A percentile compares a stretch with the other conserved stretches of the same genome.
Evolutionary conservation across 768 basidiomycete genomes (phyloP).

Genomic region (Collybiopsis confluens): DNA sequence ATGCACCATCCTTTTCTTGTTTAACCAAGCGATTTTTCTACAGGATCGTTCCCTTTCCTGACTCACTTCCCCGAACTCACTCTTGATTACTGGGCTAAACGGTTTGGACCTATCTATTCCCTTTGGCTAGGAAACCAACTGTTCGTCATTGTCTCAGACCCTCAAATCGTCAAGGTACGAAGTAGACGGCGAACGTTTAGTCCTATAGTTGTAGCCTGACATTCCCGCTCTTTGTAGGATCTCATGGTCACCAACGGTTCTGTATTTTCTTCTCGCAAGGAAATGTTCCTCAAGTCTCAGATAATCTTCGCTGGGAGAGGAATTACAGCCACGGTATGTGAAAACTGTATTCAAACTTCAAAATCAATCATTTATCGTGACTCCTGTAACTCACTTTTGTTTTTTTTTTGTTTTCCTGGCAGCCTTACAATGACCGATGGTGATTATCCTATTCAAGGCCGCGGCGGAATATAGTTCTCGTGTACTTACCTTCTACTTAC

Average conservation of each 20-base stretch:
- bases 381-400: no score
- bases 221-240: no score
- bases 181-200: no score
- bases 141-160: conserved; percentile 32
- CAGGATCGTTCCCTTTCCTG: conserved; percentile 18
- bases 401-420: no score
- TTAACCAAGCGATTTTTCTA: background rate
- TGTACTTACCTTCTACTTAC: background rate
- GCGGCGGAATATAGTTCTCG: no score
- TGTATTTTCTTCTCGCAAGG: conserved; percentile 28
- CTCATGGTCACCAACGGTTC: conserved; percentile 31
- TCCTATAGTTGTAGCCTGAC: no score
- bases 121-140: conserved; percentile 37
- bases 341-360: no score
- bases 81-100: conserved; percentile 28
- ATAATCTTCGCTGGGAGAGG: conserved; percentile 29
- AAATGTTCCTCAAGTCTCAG: conserved; percentile 32
- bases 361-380: no score
- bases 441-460: background rate
- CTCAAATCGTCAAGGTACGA: conserved; percentile 20
- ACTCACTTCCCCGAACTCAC: conserved; percentile 29
- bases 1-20: background rate
- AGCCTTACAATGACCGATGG: conserved; percentile 28
- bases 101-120: conserved; percentile 29
- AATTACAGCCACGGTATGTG: conserved; percentile 23